A percentile compares a stretch with the other conserved stretches of the same genome.
These are phyloP conservation scores for Entomortierella parvispora DNA, from an alignment of 192 early-diverging fungal species.

Conservation along the genomic window DNA sequence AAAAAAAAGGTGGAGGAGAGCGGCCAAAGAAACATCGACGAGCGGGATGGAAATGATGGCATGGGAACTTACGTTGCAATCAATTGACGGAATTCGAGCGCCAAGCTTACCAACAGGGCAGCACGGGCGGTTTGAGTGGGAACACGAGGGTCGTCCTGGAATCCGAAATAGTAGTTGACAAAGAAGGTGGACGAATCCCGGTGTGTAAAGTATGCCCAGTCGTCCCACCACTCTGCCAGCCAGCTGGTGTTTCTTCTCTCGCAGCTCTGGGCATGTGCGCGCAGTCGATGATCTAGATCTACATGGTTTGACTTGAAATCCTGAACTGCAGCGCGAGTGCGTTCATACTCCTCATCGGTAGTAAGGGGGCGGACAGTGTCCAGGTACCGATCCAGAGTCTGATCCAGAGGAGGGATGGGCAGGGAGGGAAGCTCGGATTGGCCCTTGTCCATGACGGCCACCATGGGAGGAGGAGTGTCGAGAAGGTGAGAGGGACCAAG, in stretches of 20 bases:
- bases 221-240: slow-evolving; percentile 53
- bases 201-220: slow-evolving; percentile 47
- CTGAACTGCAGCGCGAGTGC: slow-evolving; percentile 52
- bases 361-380: slow-evolving; percentile 56
- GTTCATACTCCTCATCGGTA: slow-evolving; percentile 51
- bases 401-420: slow-evolving; percentile 61
- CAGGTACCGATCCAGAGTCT: slow-evolving; percentile 59
- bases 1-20: slow-evolving; percentile 49
- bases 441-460: slow-evolving; percentile 29
- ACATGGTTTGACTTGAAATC: slow-evolving; percentile 42
- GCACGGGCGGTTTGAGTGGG: slow-evolving; percentile 46
- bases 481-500: slow-evolving; percentile 1
- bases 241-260: slow-evolving; percentile 52
- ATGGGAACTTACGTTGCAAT: slow-evolving; percentile 46
- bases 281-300: slow-evolving; percentile 42
- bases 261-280: slow-evolving; percentile 53
- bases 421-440: slow-evolving; percentile 48
- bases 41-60: background rate
- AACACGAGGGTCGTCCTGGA: slow-evolving; percentile 46
- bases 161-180: slow-evolving; percentile 53
- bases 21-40: no score
- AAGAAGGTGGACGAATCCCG: slow-evolving; percentile 49
- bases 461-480: slow-evolving; percentile 4
- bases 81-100: slow-evolving; percentile 43
- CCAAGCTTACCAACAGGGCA: slow-evolving; percentile 38